These are phyloP conservation scores for Nepenthes mirabilis DNA, from an alignment of 148 eudicot species.

Conservation along the genomic window DNA sequence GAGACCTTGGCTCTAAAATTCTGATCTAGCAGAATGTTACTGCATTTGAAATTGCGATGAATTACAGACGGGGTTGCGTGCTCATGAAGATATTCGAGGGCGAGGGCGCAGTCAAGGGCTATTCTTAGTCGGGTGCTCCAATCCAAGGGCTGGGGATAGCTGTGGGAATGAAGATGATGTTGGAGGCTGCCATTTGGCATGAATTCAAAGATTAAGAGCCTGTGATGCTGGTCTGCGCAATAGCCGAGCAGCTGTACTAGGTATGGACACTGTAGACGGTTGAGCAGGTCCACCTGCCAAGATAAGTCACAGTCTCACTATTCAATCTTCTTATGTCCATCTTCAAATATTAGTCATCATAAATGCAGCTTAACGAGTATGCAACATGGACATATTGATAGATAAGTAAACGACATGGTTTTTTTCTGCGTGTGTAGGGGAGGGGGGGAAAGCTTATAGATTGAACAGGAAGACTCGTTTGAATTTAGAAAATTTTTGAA, in stretches of 20 bases:
- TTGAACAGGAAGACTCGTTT: too few relatives aligned
- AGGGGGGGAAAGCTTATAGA: too few relatives aligned
- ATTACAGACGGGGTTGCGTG: slow-evolving; percentile 33
- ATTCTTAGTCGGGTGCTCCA: slow-evolving; percentile 32
- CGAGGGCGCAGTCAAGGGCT: slow-evolving; percentile 39
- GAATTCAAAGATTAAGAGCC: slow-evolving; percentile 68
- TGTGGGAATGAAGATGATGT: slow-evolving; percentile 37
- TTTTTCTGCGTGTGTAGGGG: too few relatives aligned
- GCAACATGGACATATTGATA: too few relatives aligned
- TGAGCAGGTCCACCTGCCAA: slow-evolving; percentile 74
- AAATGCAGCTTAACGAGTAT: too few relatives aligned
- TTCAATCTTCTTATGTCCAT: too few relatives aligned
- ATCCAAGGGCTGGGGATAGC: slow-evolving; percentile 17
- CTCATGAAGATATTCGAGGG: slow-evolving; percentile 39
- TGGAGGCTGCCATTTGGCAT: slow-evolving; percentile 74
- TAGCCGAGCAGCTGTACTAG: slow-evolving; percentile 76
- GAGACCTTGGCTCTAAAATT: slow-evolving; percentile 30
- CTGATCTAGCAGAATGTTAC: slow-evolving; percentile 31
- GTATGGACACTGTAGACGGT: slow-evolving; percentile 63
- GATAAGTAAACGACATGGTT: too few relatives aligned
- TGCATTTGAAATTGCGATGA: slow-evolving; percentile 37
- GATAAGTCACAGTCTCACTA: background rate
- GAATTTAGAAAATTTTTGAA: too few relatives aligned
- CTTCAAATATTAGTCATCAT: too few relatives aligned
- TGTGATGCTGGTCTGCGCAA: slow-evolving; percentile 82